Evolutionary conservation across 805 yeast species (phyloP), one percentile per base, ranked within the genome.

Genomic region (Starmerella vitae): DNA sequence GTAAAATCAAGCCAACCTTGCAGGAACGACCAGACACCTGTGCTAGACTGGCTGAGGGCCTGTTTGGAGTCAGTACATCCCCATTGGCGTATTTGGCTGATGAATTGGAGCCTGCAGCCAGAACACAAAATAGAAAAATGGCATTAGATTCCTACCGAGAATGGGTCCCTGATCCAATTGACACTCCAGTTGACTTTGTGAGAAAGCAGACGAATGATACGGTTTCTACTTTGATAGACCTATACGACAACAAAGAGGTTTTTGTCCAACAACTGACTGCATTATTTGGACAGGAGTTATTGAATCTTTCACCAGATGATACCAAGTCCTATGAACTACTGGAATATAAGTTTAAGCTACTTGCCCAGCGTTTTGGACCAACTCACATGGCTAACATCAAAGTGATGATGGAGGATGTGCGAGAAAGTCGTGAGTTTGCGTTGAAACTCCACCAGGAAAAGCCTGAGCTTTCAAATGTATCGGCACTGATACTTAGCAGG

Each of bases 121-220:
- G 37, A 32, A 25, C 43, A 40, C 44, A 5, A 35, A 24, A 15
- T 43, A 10, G 9, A 38, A 12, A 47, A 42, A 5, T 72, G 75
- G 70, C 46, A 51, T 74, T 2, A 14, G 27, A 33, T 12, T 12
- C 37, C 9, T 46, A 39, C 24, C 17, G 18, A n/a, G 62, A 69
- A 34, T 83, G 94, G 94, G 56, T 57, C 7, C 94, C 94, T 0
- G 93, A 82, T 49, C 94, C 94, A 0, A 68, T 81, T 13, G 94
- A 84, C 60, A 93, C 94, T 0, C 68, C 85, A n/a, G 82, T 86
- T 0, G 93, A 83, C 56, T 84, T 80, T 60, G 68, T 71, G 33
- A 71, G 72, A 43, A 66, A 68, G 33, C 73, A 70, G 18, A 36
- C 45, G 3, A 69, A 72, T 30, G 93, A 82, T 51, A 69, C 76